phyloP scores from a whole-genome alignment of 2,329 filamentous ascomycete genomes.

The Mycogone perniciosa region DNA sequence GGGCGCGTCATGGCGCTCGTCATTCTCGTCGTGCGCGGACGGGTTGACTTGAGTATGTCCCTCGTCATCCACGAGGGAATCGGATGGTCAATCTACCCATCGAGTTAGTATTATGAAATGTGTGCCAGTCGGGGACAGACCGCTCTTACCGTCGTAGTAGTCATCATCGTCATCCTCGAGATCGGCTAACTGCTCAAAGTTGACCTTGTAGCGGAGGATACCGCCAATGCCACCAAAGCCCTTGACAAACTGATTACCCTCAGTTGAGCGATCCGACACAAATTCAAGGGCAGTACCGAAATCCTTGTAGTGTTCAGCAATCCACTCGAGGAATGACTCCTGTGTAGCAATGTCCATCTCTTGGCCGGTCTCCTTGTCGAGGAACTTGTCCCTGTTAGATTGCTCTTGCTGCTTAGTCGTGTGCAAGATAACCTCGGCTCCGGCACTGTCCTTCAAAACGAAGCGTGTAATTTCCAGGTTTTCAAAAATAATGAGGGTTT shows the following conservation, averaged over 20 bases:
- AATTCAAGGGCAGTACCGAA: constrained; percentile 96
- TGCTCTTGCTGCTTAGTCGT: constrained; percentile 74
- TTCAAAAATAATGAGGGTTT: constrained; percentile 93
- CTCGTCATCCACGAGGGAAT: constrained; percentile 83
- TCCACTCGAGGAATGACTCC: constrained; percentile 97
- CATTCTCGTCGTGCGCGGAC: constrained; percentile 38
- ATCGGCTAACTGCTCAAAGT: constrained; percentile 97
- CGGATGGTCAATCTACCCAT: constrained; percentile 73
- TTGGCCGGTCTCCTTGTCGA: constrained; percentile 91
- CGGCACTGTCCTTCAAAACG: constrained; percentile 73
- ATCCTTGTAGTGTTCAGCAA: constrained; percentile 96
- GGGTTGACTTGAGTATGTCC: constrained; percentile 62
- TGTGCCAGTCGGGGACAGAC: not conserved
- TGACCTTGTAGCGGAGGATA: constrained; percentile 98
- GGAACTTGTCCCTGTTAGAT: constrained; percentile 71
- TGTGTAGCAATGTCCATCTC: constrained; percentile 94
- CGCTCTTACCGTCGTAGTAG: constrained; percentile 65
- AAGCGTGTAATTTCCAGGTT: constrained; percentile 93
- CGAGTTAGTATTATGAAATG: constrained; percentile 1
- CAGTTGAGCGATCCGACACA: constrained; percentile 92
- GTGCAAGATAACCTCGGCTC: constrained; percentile 69
- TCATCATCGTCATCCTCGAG: constrained; percentile 81
- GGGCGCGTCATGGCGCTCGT: constrained; percentile 34
- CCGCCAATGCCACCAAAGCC: constrained; percentile 98
- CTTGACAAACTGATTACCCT: constrained; percentile 99